Base-by-base conservation (phyloP, 148 eudicot genomes). In the Salicornia ramosissima region DNA sequence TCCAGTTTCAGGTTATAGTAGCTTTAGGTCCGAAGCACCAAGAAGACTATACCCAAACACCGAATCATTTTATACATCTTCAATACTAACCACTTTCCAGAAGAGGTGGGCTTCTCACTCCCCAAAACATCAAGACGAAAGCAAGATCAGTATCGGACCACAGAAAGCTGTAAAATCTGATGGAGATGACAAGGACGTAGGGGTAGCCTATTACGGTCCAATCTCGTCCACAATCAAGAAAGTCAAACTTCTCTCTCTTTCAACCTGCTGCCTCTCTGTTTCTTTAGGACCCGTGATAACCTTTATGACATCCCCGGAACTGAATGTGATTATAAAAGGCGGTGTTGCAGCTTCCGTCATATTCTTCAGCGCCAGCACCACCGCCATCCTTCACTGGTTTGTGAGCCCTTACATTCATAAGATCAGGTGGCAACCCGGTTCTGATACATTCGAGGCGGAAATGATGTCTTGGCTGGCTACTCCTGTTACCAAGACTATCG, bases 241-340 rank as follows among this genome's bases (percentile, higher is more conserved):
- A 84, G 98, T 93, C 56, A 93, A 93, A 77, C 90, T 90, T 43
- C 95, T 93, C 52, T 93, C 98, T 54, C 95, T 93, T 49, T 90
- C 96, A 51, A 93, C 98, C 72, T 93, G 98, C 84, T 93, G 96
- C 82, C 89, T 93, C 61, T 93, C 98, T 0, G 90, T 90, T 2
- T 93, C 96, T 5, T 69, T 93, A 67, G 98, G 98, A 12, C 98
- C 98, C 2, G 94, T 93, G n/a, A 85, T 93, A 69, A 89, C 96
- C 58, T 93, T 93, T 79, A 90, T 93, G 98, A 93, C 98, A 11
- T 90, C 95, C 34, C 86, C 87, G 0, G 90, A 79, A 52, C 63
- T 76, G 82, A 93, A 93, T 47, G 95, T 93, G 74, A 90, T 93
- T 76, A 26, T 93, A 64, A 93, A 93, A 74, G 98, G 98, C n/a